A percentile compares a stretch with the other conserved stretches of the same genome.
These are phyloP conservation scores for Paecilomyces fulvus DNA, from an alignment of 2,329 filamentous ascomycete genomes.

Conservation along the genomic window DNA sequence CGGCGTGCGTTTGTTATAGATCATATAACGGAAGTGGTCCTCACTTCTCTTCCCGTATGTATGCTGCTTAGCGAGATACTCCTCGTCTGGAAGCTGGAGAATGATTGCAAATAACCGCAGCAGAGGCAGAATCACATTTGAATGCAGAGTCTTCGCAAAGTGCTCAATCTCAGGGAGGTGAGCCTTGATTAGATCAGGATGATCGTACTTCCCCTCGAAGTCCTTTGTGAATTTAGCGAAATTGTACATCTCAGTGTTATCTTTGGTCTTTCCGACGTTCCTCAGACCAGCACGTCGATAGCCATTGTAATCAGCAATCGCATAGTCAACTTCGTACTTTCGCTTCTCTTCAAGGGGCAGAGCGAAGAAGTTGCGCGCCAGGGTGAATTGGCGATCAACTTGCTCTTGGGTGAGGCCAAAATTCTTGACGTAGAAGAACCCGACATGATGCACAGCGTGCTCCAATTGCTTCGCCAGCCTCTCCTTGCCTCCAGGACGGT, in stretches of 20 bases:
- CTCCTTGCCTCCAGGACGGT: slow-evolving; percentile 47
- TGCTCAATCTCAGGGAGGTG: not conserved
- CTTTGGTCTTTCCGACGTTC: slow-evolving; percentile 18
- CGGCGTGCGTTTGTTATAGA: slow-evolving; percentile 43
- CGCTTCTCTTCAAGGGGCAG: slow-evolving; percentile 52
- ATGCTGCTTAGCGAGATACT: slow-evolving; percentile 49
- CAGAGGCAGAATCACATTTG: slow-evolving; percentile 20
- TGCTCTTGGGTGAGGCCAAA: slow-evolving; percentile 54
- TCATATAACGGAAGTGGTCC: slow-evolving; percentile 57
- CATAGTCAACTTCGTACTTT: slow-evolving; percentile 45
- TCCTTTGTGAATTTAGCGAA: slow-evolving; percentile 5
- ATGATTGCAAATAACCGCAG: slow-evolving; percentile 54
- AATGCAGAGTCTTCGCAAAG: not conserved
- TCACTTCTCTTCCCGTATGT: slow-evolving; percentile 51
- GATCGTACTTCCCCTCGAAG: not conserved
- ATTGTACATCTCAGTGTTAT: slow-evolving; percentile 3
- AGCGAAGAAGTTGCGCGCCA: slow-evolving; percentile 51
- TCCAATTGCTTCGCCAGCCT: slow-evolving; percentile 46
- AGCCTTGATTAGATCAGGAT: slow-evolving; percentile 19
- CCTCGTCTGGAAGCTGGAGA: slow-evolving; percentile 52
- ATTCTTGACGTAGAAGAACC: slow-evolving; percentile 56
- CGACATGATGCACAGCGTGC: slow-evolving; percentile 44
- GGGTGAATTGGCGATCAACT: slow-evolving; percentile 53
- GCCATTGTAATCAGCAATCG: slow-evolving; percentile 49
- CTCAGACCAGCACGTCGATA: slow-evolving; percentile 43